Evolutionary conservation across 1,284 basidiomycete species (phyloP).

Genomic region (Apiotrichum sp.): DNA sequence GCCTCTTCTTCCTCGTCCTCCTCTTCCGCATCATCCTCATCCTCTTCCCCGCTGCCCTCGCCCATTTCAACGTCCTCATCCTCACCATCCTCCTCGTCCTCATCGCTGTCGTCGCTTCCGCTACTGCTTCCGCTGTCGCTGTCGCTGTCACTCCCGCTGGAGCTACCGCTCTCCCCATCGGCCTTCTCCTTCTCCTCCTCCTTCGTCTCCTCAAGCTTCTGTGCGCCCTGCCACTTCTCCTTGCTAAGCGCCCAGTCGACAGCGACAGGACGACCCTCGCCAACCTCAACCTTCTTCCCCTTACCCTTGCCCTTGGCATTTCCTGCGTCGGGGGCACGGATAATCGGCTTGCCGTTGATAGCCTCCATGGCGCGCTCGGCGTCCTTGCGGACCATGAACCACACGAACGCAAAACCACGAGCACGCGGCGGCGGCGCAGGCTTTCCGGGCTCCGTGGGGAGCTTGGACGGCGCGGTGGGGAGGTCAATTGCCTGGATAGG

Average conservation of each 20-base stretch:
- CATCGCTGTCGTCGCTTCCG: slow-evolving; percentile 21
- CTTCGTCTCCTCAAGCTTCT: slow-evolving; percentile 54
- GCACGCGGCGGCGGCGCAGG: slow-evolving; percentile 50
- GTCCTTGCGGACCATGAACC: slow-evolving; percentile 81
- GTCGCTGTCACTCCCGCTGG: slow-evolving; percentile 26
- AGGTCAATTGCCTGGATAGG: slow-evolving; percentile 82
- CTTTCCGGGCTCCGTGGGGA: slow-evolving; percentile 46
- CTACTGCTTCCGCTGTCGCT: slow-evolving; percentile 25
- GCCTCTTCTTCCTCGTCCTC: slow-evolving; percentile 54
- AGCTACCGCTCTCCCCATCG: slow-evolving; percentile 45
- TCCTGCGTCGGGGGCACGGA: slow-evolving; percentile 36
- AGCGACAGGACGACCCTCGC: slow-evolving; percentile 65
- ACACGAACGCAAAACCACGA: slow-evolving; percentile 92
- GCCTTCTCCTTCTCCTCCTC: slow-evolving; percentile 53
- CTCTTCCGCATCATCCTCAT: slow-evolving; percentile 37
- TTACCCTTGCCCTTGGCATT: slow-evolving; percentile 43
- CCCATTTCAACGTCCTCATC: slow-evolving; percentile 46
- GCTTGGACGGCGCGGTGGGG: slow-evolving; percentile 53
- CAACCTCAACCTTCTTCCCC: slow-evolving; percentile 43
- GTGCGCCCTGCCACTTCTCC: slow-evolving; percentile 73
- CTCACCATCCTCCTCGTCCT: slow-evolving; percentile 15
- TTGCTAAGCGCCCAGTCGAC: slow-evolving; percentile 97
- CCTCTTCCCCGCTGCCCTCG: slow-evolving; percentile 49
- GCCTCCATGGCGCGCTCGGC: slow-evolving; percentile 77
- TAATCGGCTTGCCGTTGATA: slow-evolving; percentile 71